A percentile compares a stretch with the other conserved stretches of the same genome.
Conservation (phyloP, 345 rosid genomes). For the Eucalyptus cloeziana region DNA sequence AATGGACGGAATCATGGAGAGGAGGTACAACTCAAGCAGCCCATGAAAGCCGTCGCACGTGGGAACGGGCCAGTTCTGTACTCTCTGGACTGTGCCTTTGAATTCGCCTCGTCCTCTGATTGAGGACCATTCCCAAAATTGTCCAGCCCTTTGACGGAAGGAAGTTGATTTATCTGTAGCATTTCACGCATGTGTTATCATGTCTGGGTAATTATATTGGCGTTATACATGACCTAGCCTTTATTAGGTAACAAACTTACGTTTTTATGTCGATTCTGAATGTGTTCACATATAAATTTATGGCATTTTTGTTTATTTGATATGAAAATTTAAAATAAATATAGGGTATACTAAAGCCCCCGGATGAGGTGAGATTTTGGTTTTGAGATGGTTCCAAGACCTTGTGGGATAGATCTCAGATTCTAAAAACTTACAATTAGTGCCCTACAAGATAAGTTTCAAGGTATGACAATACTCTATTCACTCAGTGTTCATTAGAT, state of each 20-base stretch:
- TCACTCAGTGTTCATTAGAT: neutral
- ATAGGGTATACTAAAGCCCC: rapidly evolving
- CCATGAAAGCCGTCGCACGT: neutral
- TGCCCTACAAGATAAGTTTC: neutral
- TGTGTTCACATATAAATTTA: neutral
- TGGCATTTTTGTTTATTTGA: neutral
- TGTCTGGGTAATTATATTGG: no score
- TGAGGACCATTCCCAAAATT: neutral
- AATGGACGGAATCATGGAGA: neutral
- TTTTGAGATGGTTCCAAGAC: neutral
- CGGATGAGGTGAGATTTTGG: neutral
- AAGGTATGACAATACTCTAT: neutral
- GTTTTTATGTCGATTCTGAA: neutral
- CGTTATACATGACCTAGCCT: neutral
- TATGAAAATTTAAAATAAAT: neutral
- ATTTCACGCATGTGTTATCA: no score
- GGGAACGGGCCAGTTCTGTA: neutral
- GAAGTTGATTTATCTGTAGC: no score
- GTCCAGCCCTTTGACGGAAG: neutral
- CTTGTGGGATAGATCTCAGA: neutral
- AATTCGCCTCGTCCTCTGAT: neutral
- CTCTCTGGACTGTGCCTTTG: neutral
- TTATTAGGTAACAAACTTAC: neutral
- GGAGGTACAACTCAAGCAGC: neutral
- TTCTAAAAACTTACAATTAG: neutral